These are phyloP conservation scores for Acer saccharum DNA, from an alignment of 345 rosid genomes.

Conservation along the genomic window DNA sequence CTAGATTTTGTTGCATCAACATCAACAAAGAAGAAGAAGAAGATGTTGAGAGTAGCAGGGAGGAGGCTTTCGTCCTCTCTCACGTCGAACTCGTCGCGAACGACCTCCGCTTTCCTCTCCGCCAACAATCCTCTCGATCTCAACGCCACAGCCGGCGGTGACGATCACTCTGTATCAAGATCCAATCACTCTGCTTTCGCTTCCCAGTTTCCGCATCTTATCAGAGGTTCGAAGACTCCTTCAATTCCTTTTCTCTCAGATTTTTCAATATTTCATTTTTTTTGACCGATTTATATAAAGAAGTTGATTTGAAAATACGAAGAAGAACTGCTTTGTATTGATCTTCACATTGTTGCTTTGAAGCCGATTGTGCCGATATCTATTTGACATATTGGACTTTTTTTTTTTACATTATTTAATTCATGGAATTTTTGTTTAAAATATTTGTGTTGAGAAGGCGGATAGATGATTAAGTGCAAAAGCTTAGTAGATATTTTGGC, in stretches of 20 bases:
- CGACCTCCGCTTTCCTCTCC: conserved; percentile 42
- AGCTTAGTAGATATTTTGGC: not conserved
- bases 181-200: conserved; percentile 33
- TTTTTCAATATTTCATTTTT: not conserved
- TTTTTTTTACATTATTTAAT: not conserved
- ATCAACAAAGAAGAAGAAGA: conserved; percentile 10
- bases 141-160: conserved; percentile 16
- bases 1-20: not conserved
- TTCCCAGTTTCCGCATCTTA: conserved; percentile 39
- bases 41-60: conserved; percentile 79
- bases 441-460: not conserved
- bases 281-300: not conserved
- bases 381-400: not conserved
- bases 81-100: conserved; percentile 43
- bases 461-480: not conserved
- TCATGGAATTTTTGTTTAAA: not conserved
- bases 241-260: not conserved
- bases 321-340: too few relatives aligned
- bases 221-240: conserved; percentile 49
- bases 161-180: conserved; percentile 34
- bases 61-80: conserved; percentile 68
- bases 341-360: not conserved
- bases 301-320: not conserved
- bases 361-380: not conserved
- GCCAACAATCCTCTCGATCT: conserved; percentile 28